These are phyloP conservation scores for Spencermartinsiella ligniputridi DNA, from an alignment of 1,139 yeast genomes.

Conservation along the genomic window DNA sequence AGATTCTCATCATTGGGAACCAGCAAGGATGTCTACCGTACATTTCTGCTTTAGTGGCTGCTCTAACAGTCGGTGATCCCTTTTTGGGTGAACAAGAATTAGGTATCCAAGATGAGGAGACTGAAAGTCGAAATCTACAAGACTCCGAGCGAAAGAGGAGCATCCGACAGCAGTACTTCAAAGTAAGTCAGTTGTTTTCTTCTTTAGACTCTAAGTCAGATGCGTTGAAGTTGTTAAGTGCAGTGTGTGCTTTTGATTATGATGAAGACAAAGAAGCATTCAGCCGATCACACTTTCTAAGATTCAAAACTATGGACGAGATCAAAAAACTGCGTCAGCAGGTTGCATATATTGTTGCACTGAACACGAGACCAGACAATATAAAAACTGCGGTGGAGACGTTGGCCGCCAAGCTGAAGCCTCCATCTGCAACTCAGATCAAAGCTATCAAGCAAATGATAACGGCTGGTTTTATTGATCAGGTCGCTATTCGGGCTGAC, in stretches of 20 bases:
- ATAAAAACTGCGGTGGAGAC: conserved; percentile 41
- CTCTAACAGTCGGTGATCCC: conserved; percentile 91
- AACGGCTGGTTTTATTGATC: conserved; percentile 90
- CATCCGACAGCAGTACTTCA: conserved; percentile 47
- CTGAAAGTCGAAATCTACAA: conserved; percentile 30
- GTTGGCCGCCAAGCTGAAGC: conserved; percentile 52
- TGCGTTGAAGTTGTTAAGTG: conserved; percentile 69
- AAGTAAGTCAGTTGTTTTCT: conserved; percentile 57
- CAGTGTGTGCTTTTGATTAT: conserved; percentile 86
- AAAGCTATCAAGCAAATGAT: conserved; percentile 85
- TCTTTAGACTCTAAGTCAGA: conserved; percentile 71
- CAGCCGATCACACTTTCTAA: conserved; percentile 55
- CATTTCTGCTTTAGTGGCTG: conserved; percentile 85
- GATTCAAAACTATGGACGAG: conserved; percentile 67
- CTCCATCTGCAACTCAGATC: conserved; percentile 68
- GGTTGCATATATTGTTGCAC: conserved; percentile 64
- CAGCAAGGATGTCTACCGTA: conserved; percentile 84
- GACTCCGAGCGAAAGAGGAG: conserved; percentile 42
- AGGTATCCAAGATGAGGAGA: conserved; percentile 42
- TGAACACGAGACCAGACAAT: conserved; percentile 54
- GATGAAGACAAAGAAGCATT: conserved; percentile 41
- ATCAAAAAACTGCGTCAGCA: conserved; percentile 77
- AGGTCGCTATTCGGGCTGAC: conserved; percentile 82
- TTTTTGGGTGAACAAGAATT: conserved; percentile 70
- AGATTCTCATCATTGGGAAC: conserved; percentile 82